Conservation (phyloP, 2,329 filamentous ascomycete species). For the Colletotrichum tabaci region DNA sequence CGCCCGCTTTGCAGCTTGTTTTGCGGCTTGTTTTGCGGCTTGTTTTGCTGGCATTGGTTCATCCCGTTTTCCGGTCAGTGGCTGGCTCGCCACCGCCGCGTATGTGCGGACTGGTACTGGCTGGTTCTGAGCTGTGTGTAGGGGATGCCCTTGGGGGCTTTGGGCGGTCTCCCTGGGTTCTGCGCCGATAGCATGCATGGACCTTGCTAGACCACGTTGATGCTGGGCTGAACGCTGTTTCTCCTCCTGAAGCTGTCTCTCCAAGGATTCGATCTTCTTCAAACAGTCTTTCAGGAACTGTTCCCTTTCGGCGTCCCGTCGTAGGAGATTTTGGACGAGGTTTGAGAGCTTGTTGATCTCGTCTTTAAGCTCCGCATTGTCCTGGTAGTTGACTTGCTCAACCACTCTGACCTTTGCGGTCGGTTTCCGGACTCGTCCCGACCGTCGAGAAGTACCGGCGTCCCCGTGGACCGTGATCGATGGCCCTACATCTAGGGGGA, state of each 20-base stretch:
- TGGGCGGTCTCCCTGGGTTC: not conserved
- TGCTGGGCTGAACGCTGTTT: not conserved
- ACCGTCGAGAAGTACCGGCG: constrained; percentile 4
- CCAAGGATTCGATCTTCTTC: not conserved
- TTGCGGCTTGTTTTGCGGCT: too few species aligned
- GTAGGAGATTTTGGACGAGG: not conserved
- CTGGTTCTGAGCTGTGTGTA: not conserved
- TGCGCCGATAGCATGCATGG: not conserved
- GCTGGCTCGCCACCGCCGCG: not conserved
- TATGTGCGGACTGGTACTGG: not conserved
- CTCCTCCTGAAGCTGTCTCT: not conserved
- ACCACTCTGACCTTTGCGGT: constrained; percentile 18
- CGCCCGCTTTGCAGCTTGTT: not conserved
- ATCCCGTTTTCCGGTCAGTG: not conserved
- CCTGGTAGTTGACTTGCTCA: constrained; percentile 6
- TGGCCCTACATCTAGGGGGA: not conserved
- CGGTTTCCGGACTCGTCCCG: not conserved
- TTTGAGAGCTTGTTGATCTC: not conserved
- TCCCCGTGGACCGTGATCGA: not conserved
- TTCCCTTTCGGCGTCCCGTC: not conserved
- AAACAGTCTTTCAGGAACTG: not conserved
- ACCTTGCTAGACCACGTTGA: not conserved
- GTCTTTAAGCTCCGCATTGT: constrained; percentile 12
- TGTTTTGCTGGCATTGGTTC: not conserved
- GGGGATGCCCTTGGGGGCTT: not conserved